phyloP scores from a whole-genome alignment of 1,284 basidiomycete species.

The Austroboletus rostrupii region DNA sequence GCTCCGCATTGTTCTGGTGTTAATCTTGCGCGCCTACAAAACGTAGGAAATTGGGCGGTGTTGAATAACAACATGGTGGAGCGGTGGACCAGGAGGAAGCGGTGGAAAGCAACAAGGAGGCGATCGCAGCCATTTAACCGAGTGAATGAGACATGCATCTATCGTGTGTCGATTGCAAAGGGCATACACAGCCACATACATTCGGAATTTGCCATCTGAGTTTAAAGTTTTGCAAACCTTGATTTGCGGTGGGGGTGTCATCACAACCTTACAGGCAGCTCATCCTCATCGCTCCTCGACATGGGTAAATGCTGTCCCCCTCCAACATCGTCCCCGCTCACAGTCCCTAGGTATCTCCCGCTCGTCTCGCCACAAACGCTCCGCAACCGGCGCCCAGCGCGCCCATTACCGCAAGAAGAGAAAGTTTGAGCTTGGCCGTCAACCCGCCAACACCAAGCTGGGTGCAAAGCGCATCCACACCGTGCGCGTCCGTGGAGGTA shows the following conservation, averaged over 20 bases:
- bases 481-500: slow-evolving; percentile 91
- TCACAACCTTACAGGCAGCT: slow-evolving; percentile 16
- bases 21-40: slow-evolving; percentile 19
- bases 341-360: slow-evolving; percentile 79
- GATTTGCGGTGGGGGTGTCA: slow-evolving; percentile 30
- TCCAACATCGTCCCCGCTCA: slow-evolving; percentile 4
- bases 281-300: slow-evolving; percentile 40
- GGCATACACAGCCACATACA: slow-evolving; percentile 14
- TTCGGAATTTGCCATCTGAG: slow-evolving; percentile 29
- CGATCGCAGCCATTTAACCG: slow-evolving; percentile 19
- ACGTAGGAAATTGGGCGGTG: slow-evolving; percentile 16
- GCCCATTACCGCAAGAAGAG: slow-evolving; percentile 98
- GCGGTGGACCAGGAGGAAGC: slow-evolving; percentile 19
- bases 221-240: slow-evolving; percentile 27
- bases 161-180: slow-evolving; percentile 17
- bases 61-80: slow-evolving; percentile 19
- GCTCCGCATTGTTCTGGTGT: slow-evolving; percentile 85
- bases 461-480: slow-evolving; percentile 90
- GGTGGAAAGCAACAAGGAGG: slow-evolving; percentile 23
- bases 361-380: slow-evolving; percentile 92
- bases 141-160: slow-evolving; percentile 17
- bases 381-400: slow-evolving; percentile 88
- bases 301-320: slow-evolving; percentile 49
- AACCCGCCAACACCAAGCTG: slow-evolving; percentile 93
- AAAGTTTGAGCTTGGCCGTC: slow-evolving; percentile 98